Conservation (phyloP, 140 eudicot genomes). For the Anethum foeniculum region DNA sequence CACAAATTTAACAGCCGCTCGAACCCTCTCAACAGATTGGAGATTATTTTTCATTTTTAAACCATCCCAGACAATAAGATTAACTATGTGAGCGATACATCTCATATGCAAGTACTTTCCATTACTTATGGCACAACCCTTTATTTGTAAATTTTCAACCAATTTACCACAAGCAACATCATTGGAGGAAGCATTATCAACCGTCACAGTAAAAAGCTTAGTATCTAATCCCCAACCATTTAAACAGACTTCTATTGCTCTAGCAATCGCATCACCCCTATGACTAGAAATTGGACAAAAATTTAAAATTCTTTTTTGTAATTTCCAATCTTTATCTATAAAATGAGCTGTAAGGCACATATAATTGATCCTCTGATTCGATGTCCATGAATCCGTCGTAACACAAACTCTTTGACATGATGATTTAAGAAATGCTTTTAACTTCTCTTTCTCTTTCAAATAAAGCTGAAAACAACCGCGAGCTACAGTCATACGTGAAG, state of each 20-base stretch:
- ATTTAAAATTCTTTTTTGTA: not conserved
- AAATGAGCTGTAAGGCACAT: not conserved
- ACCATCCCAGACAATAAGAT: not conserved
- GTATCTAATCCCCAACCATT: not conserved
- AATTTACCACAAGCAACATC: not conserved
- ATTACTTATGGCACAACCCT: not conserved
- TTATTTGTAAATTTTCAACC: not conserved
- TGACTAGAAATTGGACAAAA: not conserved
- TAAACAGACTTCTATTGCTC: not conserved
- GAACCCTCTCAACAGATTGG: not conserved
- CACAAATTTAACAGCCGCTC: not conserved
- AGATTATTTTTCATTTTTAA: not conserved
- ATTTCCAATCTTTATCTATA: not conserved
- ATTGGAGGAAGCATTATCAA: not conserved
- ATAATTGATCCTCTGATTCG: not conserved
- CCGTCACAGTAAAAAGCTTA: not conserved
- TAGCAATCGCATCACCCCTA: not conserved
- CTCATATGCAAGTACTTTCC: not conserved
- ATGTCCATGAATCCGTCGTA: conserved; percentile 10
- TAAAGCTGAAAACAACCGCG: conserved; percentile 7
- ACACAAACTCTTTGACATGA: conserved; percentile 3
- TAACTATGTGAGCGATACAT: not conserved
- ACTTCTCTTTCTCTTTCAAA: not conserved
- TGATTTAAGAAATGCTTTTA: not conserved
- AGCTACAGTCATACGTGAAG: conserved; percentile 14